A percentile compares a stretch with the other conserved stretches of the same genome.
phyloP scores from a whole-genome alignment of 768 basidiomycete species.

The Solioccasus polychromus region DNA sequence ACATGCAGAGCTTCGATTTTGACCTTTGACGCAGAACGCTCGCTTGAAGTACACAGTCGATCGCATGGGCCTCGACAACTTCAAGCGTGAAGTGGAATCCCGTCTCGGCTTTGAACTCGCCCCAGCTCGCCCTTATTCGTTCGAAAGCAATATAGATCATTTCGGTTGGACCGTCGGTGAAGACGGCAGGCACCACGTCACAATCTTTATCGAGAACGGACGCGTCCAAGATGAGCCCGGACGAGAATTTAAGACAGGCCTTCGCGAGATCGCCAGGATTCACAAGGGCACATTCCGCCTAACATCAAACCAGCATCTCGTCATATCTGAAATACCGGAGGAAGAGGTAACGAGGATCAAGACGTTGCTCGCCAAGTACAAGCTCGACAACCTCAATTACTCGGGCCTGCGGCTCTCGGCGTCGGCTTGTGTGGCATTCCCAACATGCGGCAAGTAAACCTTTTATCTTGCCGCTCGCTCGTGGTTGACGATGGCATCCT shows the following conservation, averaged over 20 bases:
- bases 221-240: constrained; percentile 93
- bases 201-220: constrained; percentile 95
- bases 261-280: constrained; percentile 88
- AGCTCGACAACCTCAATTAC: constrained; percentile 82
- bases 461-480: not conserved
- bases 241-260: constrained; percentile 86
- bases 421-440: constrained; percentile 97
- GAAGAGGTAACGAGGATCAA: constrained; percentile 79
- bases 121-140: constrained; percentile 73
- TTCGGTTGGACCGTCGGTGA: constrained; percentile 90
- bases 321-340: constrained; percentile 78
- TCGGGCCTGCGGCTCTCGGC: constrained; percentile 81
- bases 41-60: constrained; percentile 97
- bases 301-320: constrained; percentile 92
- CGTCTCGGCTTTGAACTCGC: constrained; percentile 76
- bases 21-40: constrained; percentile 54
- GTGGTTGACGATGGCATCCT: constrained; percentile 2
- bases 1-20: constrained; percentile 5
- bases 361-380: constrained; percentile 74
- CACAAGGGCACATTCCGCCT: constrained; percentile 94
- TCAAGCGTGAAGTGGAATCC: constrained; percentile 88
- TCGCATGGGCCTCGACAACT: constrained; percentile 84
- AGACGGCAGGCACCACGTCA: constrained; percentile 89
- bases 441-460: constrained; percentile 78
- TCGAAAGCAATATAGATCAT: constrained; percentile 89